These are phyloP conservation scores for Funneliformis caledonium DNA, from an alignment of 371 early-diverging fungal genomes.

Conservation along the genomic window DNA sequence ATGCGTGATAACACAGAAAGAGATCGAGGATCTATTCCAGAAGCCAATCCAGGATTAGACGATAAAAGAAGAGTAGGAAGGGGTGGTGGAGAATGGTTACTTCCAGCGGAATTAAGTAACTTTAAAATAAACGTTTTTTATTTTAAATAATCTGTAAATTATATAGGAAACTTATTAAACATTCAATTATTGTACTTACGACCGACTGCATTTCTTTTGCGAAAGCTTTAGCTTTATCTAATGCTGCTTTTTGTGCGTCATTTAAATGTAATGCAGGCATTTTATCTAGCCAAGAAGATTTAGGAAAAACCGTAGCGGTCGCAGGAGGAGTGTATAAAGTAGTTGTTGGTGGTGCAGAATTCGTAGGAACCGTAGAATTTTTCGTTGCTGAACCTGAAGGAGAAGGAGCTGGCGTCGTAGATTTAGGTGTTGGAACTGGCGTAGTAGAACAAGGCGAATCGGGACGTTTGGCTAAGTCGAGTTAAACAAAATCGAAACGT, in stretches of 20 bases:
- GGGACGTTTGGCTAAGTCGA: neutral
- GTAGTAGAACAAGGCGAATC: neutral
- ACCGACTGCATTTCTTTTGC: constrained; percentile 37
- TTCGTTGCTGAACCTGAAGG: neutral
- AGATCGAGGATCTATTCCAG: constrained; percentile 42
- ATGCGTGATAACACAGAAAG: constrained; percentile 63
- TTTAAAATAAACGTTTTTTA: neutral
- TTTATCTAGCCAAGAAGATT: constrained; percentile 30
- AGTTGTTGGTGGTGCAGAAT: neutral
- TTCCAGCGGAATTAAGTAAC: constrained; percentile 35
- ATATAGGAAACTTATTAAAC: neutral
- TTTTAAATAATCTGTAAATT: neutral
- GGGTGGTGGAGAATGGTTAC: constrained; percentile 24
- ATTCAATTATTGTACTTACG: neutral
- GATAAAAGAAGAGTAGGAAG: constrained; percentile 29
- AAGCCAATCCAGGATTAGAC: constrained; percentile 38
- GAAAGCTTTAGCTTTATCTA: constrained; percentile 44
- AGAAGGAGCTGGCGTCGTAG: constrained; percentile 8
- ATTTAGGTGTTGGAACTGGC: constrained; percentile 8
- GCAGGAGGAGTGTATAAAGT: neutral
- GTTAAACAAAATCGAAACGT: neutral
- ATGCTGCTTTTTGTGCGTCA: constrained; percentile 41
- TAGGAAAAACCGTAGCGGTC: neutral
- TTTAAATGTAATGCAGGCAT: constrained; percentile 42
- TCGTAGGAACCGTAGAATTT: neutral